Base-by-base conservation (phyloP, 805 yeast genomes). In the Candida andamanensis region DNA sequence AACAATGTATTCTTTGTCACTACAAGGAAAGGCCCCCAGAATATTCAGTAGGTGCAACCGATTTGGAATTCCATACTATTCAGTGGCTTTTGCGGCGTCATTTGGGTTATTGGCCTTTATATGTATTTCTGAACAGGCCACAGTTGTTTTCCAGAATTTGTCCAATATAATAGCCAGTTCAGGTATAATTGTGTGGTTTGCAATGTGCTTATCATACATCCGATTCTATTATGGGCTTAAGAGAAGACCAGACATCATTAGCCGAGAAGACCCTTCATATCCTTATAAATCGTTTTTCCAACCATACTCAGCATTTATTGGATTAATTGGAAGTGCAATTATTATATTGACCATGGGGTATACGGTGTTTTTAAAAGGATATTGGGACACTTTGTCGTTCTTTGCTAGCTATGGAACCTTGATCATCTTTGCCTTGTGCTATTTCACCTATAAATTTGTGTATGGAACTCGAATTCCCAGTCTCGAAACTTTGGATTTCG, bases 151-250 rank as follows among this genome's bases (percentile, higher is more conserved):
- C 43, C 81, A 75, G 38, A 74, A 80, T 44, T 58, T 84, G 36
- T 72, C 82, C 6, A 76, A 78, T 43, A 67, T 84, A 21, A 72
- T 84, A 32, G 77, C 89, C 2, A 75, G 89, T 0, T 72, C 89
- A 1, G 89, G 87, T 0, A 72, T 85, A 32, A 56, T 86, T 21
- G 85, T 83, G 26, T 86, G 95, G 95, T 67, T 69, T 42, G 83
- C 85, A 4, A 74, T 81, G 72, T 76, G 82, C 44, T 49, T 78
- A 12, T 66, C 85, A 2, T 82, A 68, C 48, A 50, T 81, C 23
- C 56, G 89, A 32, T 81, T 80, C 47, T 77, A 71, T 52, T 73
- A 67, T 40, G 89, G 84, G 0, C 54, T 81, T 40, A 66, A 69
- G 41, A 55, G 61, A 32, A 57, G 87, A 28, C 79, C 80, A 1